Conservation (phyloP, 1,284 basidiomycete species). For the Ganoderma sinense region DNA sequence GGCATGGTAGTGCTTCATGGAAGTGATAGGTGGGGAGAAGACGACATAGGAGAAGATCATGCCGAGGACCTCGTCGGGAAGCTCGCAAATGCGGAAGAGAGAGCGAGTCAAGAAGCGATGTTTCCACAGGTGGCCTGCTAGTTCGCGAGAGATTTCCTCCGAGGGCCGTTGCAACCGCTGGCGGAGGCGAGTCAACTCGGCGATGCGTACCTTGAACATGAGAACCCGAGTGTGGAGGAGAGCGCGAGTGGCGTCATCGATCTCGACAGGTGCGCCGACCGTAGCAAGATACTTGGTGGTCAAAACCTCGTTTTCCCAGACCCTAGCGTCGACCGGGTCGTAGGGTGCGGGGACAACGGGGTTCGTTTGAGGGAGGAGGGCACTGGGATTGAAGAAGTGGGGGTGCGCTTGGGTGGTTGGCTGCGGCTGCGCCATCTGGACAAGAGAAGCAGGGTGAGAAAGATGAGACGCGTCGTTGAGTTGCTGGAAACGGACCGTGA, state of each 20-base stretch:
- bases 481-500: not conserved
- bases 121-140: slow-evolving; percentile 29
- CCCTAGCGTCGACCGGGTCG: not conserved
- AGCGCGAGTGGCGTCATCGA: slow-evolving; percentile 1
- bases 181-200: slow-evolving; percentile 36
- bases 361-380: not conserved
- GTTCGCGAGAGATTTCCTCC: slow-evolving; percentile 20
- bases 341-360: not conserved
- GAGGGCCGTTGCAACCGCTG: not conserved
- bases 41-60: slow-evolving; percentile 66
- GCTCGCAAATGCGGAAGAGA: slow-evolving; percentile 63
- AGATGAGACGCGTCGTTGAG: not conserved
- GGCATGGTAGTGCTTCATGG: slow-evolving; percentile 42
- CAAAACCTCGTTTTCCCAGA: slow-evolving; percentile 3
- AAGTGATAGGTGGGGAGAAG: slow-evolving; percentile 50
- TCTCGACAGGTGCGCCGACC: not conserved
- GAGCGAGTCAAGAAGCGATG: slow-evolving; percentile 48
- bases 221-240: slow-evolving; percentile 5
- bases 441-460: not conserved
- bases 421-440: not conserved
- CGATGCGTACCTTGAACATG: slow-evolving; percentile 24
- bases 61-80: slow-evolving; percentile 68
- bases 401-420: not conserved
- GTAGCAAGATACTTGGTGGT: not conserved
- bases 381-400: not conserved